Evolutionary conservation across 306 rosid species (phyloP), one percentile per base, ranked within the genome.

Genomic region (Inga laurina): DNA sequence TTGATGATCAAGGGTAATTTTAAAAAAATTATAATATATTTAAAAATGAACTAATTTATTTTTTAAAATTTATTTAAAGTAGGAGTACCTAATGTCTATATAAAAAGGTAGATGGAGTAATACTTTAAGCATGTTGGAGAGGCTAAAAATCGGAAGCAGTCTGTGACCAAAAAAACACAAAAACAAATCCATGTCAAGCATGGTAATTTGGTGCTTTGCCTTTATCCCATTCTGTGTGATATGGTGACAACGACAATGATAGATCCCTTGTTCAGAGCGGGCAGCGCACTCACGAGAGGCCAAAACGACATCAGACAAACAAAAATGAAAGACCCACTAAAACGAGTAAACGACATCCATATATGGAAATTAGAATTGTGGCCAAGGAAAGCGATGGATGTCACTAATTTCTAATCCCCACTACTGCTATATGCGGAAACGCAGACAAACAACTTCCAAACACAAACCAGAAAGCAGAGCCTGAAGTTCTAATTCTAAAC

Each of bases 361-460:
- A 22, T 12, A 16, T 3, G 7, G 18, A 67, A 16, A 67, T 15
- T 37, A 39, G 15, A 39, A 69, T 18, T 43, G 27, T 27, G 52
- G 10, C 32, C 46, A 18, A 41, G 27, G 34, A 77, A 80, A 72
- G 8, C 22, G 8, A 27, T 13, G 59, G 8, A 27, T 9, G 59
- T 24, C 52, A 84, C 64, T 45, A 39, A 39, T 8, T 5, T 68
- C 62, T 65, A 39, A 69, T 45, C 73, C 78, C 64, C 75, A 80
- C 48, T 19, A 57, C 81, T 79, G 1, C 66, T 59, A 71, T 81
- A 75, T 77, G 77, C 80, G 73, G 14, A 68, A 79, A 86, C 74
- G 10, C 81, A 61, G 77, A 70, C 81, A 83, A 84, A 35, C 68
- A 85, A 49, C 81, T 76, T 77, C 80, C 79, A 85, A 39, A 61